Percentiles rank a stretch among this genome's conserved stretches.
Conservation (phyloP, 2,329 filamentous ascomycete genomes). For the Aaosphaeria pasadenensis region DNA sequence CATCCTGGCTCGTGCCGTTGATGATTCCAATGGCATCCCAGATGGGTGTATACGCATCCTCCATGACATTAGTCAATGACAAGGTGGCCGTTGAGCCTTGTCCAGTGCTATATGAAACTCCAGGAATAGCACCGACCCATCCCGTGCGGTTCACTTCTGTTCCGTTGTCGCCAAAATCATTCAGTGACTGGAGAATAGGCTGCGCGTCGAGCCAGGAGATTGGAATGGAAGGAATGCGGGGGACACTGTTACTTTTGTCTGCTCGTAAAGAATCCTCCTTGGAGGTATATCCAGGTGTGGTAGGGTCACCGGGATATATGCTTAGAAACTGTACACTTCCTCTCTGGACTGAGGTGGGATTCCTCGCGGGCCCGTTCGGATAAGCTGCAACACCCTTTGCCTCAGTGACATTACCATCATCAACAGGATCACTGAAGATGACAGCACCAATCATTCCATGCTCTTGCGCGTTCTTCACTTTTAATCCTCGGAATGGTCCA, state of each 20-base stretch:
- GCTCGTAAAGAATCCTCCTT: slow-evolving; percentile 73
- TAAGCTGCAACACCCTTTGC: slow-evolving; percentile 46
- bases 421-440: slow-evolving; percentile 41
- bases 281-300: slow-evolving; percentile 66
- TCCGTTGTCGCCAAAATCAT: slow-evolving; percentile 70
- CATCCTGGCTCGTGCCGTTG: slow-evolving; percentile 59
- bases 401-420: slow-evolving; percentile 48
- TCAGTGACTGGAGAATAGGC: slow-evolving; percentile 76
- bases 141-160: slow-evolving; percentile 37
- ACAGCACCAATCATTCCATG: slow-evolving; percentile 40
- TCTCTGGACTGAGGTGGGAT: slow-evolving; percentile 46
- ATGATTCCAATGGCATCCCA: slow-evolving; percentile 75
- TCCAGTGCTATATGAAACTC: slow-evolving; percentile 34
- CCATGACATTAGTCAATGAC: slow-evolving; percentile 64
- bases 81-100: slow-evolving; percentile 52
- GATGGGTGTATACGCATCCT: slow-evolving; percentile 75
- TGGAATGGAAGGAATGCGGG: slow-evolving; percentile 79
- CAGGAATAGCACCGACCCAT: slow-evolving; percentile 36
- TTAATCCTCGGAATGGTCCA: slow-evolving; percentile 40
- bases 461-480: slow-evolving; percentile 42
- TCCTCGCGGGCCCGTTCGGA: slow-evolving; percentile 41
- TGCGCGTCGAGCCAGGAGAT: slow-evolving; percentile 81
- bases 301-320: slow-evolving; percentile 47
- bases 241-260: slow-evolving; percentile 62
- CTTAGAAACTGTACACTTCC: slow-evolving; percentile 59